Conservation (phyloP, 305 asterid genomes). For the Ilex paraguariensis region DNA sequence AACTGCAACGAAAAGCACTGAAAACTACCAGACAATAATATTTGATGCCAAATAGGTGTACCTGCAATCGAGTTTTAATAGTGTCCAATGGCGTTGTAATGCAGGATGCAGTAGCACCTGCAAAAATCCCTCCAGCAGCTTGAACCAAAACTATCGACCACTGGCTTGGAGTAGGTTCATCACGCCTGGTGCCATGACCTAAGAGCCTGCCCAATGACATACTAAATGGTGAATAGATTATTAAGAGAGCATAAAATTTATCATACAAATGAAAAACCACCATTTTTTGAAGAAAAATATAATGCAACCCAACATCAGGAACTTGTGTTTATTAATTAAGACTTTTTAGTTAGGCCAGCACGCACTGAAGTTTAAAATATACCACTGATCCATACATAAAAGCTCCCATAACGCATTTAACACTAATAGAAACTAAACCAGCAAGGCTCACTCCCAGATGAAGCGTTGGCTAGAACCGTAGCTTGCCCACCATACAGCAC, state of each 20-base stretch:
- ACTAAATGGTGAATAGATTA: no score
- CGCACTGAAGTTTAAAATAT: no score
- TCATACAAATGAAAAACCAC: no score
- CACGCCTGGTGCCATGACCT: conserved; percentile 44
- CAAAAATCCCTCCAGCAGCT: conserved; percentile 90
- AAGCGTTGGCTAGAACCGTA: conserved; percentile 97
- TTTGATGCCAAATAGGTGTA: conserved; percentile 10
- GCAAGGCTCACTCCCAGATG: conserved; percentile 57
- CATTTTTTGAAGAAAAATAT: no score
- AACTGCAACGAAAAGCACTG: no score
- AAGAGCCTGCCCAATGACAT: conserved; percentile 30
- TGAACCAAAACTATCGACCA: conserved; percentile 67
- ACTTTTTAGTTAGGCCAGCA: no score
- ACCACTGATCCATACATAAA: no score
- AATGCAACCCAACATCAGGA: no score
- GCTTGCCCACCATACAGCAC: conserved; percentile 99
- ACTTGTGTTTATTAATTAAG: no score
- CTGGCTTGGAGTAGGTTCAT: conserved; percentile 46
- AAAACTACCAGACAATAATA: neutral
- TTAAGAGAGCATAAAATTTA: no score
- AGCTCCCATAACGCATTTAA: neutral
- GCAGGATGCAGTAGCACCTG: conserved; percentile 91
- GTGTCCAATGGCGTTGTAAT: conserved; percentile 94
- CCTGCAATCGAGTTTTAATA: conserved; percentile 94
- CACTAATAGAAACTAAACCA: conserved; percentile 6